A percentile compares a stretch with the other conserved stretches of the same genome.
Conservation (phyloP, 352 stramenopile genomes). For the Globisporangium emineosum region DNA sequence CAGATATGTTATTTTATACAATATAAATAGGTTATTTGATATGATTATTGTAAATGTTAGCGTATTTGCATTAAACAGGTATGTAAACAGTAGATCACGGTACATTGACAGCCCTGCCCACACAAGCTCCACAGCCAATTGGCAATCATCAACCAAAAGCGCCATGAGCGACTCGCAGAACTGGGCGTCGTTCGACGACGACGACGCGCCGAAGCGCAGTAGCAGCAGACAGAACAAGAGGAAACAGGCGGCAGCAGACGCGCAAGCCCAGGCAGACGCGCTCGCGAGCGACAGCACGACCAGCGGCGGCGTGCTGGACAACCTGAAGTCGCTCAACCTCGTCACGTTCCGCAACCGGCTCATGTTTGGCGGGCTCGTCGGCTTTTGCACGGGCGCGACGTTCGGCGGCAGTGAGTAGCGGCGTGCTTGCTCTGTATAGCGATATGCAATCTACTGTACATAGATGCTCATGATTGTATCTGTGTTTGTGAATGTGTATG, state of each 20-base stretch:
- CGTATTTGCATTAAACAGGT: background rate
- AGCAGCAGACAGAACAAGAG: constrained; percentile 8
- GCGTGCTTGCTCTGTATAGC: too few species aligned
- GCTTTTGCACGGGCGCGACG: constrained; percentile 71
- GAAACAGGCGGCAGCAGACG: constrained; percentile 12
- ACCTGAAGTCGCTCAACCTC: constrained; percentile 34
- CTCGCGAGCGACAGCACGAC: background rate
- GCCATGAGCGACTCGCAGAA: constrained; percentile 77
- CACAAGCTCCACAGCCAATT: too few species aligned
- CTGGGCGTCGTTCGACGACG: constrained; percentile 75
- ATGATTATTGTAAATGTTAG: too few species aligned
- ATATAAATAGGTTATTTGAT: too few species aligned
- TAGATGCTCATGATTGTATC: background rate
- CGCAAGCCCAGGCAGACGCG: background rate
- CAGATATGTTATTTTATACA: too few species aligned
- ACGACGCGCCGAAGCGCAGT: constrained; percentile 18
- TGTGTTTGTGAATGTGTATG: background rate
- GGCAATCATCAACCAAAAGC: background rate
- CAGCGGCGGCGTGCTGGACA: constrained; percentile 12
- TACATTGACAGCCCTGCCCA: too few species aligned
- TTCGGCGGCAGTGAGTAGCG: constrained; percentile 66
- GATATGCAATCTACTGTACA: too few species aligned
- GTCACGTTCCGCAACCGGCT: constrained; percentile 63
- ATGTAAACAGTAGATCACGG: background rate
- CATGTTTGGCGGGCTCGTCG: constrained; percentile 74